Conservation (phyloP, 371 early-diverging fungal genomes). For the Funneliformis caledonium region DNA sequence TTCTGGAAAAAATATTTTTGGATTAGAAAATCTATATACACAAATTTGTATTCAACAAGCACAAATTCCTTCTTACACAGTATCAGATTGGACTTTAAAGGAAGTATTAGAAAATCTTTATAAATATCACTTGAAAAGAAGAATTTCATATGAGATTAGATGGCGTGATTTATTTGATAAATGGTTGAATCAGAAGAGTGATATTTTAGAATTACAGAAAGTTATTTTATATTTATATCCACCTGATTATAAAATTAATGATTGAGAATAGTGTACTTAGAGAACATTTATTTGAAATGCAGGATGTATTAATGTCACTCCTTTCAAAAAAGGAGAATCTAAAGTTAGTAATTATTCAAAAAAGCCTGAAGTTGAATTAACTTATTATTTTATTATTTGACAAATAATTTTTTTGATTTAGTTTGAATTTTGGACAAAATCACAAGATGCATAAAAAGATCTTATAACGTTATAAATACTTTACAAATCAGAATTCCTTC, state of each 20-base stretch:
- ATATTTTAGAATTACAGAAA: too few relatives aligned
- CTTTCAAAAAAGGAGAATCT: too few relatives aligned
- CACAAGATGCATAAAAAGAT: not conserved
- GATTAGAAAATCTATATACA: not conserved
- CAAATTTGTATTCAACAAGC: not conserved
- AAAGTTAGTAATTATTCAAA: not conserved
- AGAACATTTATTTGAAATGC: too few relatives aligned
- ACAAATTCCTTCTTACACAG: not conserved
- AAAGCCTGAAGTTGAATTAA: not conserved
- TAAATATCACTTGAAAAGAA: too few relatives aligned
- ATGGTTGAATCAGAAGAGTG: too few relatives aligned
- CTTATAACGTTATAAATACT: conserved; percentile 3
- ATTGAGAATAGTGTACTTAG: too few relatives aligned
- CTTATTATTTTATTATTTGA: not conserved
- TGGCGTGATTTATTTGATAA: too few relatives aligned
- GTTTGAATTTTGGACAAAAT: conserved; percentile 27
- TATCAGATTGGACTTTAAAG: not conserved
- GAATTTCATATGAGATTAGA: too few relatives aligned
- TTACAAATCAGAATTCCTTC: not conserved
- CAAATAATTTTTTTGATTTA: conserved; percentile 14
- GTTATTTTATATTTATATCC: too few relatives aligned
- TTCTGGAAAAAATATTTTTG: not conserved
- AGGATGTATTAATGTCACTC: too few relatives aligned
- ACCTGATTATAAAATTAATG: too few relatives aligned
- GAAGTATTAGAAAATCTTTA: not conserved